Percentiles rank a stretch among this genome's conserved stretches.
phyloP scores from a whole-genome alignment of 2,329 filamentous ascomycete genomes.

The Fusarium sp. region DNA sequence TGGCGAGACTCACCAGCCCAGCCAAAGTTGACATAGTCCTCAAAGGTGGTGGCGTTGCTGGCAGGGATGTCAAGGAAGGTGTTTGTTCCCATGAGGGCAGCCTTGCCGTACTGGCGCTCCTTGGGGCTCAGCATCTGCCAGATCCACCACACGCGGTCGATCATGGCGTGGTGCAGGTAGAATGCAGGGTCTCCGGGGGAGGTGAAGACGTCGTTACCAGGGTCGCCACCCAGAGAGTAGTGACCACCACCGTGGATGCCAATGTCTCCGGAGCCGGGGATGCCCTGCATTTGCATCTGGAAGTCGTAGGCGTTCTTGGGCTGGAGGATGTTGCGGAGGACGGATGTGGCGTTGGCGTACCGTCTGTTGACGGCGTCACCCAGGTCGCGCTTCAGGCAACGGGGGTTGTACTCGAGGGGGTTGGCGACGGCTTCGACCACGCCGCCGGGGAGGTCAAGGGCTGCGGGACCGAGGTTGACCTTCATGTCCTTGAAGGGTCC shows the following conservation, averaged over 20 bases:
- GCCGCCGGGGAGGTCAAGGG: slow-evolving; percentile 46
- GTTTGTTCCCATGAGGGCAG: slow-evolving; percentile 41
- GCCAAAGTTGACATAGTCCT: slow-evolving; percentile 46
- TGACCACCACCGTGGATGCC: slow-evolving; percentile 55
- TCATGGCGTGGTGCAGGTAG: slow-evolving; percentile 50
- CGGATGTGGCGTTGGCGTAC: slow-evolving; percentile 45
- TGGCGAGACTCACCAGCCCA: slow-evolving; percentile 38
- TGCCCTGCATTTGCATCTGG: slow-evolving; percentile 59
- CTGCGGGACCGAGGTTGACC: slow-evolving; percentile 56
- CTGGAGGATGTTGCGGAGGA: slow-evolving; percentile 54
- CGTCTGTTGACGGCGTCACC: slow-evolving; percentile 41
- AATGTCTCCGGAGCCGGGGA: slow-evolving; percentile 42
- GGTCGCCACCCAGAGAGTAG: slow-evolving; percentile 56
- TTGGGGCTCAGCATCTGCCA: slow-evolving; percentile 47
- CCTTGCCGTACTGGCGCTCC: slow-evolving; percentile 36
- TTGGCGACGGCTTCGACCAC: slow-evolving; percentile 32
- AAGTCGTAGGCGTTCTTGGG: slow-evolving; percentile 55
- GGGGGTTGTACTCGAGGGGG: slow-evolving; percentile 56
- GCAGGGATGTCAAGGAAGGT: slow-evolving; percentile 42
- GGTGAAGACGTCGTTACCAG: slow-evolving; percentile 55
- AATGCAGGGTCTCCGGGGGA: slow-evolving; percentile 55
- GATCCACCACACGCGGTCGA: slow-evolving; percentile 47
- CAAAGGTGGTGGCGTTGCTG: slow-evolving; percentile 41
- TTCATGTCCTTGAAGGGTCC: slow-evolving; percentile 62
- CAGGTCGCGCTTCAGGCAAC: slow-evolving; percentile 56